phyloP scores from a whole-genome alignment of 2,329 filamentous ascomycete species.

The Rutstroemia sp. region DNA sequence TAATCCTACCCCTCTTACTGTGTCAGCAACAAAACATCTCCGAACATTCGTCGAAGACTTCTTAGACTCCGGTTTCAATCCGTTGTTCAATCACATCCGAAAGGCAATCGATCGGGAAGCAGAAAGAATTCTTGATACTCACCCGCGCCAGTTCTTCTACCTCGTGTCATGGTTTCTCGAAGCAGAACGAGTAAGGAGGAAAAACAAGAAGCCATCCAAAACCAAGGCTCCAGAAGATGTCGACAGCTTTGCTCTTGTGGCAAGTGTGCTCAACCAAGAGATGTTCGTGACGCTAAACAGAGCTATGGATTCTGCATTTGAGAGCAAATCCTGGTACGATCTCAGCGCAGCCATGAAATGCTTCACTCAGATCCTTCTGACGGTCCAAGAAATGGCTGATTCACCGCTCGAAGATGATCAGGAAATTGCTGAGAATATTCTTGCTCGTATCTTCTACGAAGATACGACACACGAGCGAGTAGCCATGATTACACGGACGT shows the following conservation, averaged over 20 bases:
- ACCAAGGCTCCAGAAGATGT: constrained; percentile 42
- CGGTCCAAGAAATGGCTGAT: constrained; percentile 84
- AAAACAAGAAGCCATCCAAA: constrained; percentile 47
- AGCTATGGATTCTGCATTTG: constrained; percentile 69
- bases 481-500: constrained; percentile 70
- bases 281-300: constrained; percentile 86
- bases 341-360: constrained; percentile 85
- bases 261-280: constrained; percentile 86
- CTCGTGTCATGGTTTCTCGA: constrained; percentile 87
- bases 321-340: constrained; percentile 81
- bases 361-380: constrained; percentile 89
- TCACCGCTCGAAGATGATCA: constrained; percentile 86
- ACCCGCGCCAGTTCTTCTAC: constrained; percentile 85
- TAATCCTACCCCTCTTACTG: constrained; percentile 59
- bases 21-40: constrained; percentile 67
- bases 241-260: constrained; percentile 79
- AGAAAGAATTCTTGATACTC: constrained; percentile 68
- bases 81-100: constrained; percentile 74
- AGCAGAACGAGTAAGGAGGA: constrained; percentile 69
- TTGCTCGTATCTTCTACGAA: constrained; percentile 97
- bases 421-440: constrained; percentile 95
- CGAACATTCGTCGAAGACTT: constrained; percentile 86
- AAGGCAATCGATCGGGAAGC: constrained; percentile 88
- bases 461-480: constrained; percentile 88
- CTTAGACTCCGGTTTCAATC: constrained; percentile 91